phyloP scores from a whole-genome alignment of 2,329 filamentous ascomycete genomes.

The Beauveria australis region DNA sequence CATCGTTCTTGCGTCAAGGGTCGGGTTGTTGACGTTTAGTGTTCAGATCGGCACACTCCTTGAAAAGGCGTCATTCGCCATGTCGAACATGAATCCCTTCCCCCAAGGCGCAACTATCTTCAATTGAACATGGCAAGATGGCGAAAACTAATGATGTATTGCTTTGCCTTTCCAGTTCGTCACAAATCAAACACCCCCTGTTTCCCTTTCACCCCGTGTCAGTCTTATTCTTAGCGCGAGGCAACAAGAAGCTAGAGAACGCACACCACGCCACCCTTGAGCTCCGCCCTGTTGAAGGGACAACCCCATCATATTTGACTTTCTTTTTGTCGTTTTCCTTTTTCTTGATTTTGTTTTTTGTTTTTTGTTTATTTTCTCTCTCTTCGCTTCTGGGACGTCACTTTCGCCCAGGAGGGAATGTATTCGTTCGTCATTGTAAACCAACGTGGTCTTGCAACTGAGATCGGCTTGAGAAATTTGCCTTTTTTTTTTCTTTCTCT shows the following conservation, averaged over 20 bases:
- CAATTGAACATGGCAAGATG: slow-evolving; percentile 3
- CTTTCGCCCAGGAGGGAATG: neutral
- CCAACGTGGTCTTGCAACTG: too few species aligned
- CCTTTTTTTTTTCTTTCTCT: neutral
- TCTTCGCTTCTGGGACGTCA: neutral
- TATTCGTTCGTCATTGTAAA: neutral
- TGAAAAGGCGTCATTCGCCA: neutral
- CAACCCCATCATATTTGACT: neutral
- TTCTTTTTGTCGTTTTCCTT: neutral
- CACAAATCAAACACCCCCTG: too few species aligned
- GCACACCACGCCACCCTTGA: neutral
- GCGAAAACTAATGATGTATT: neutral
- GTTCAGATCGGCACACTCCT: too few species aligned
- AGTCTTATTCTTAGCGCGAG: neutral
- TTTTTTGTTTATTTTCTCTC: neutral
- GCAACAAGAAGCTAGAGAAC: neutral
- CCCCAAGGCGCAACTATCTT: neutral
- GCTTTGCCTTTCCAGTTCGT: neutral
- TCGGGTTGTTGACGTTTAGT: too few species aligned
- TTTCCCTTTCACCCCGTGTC: neutral
- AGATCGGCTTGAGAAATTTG: too few species aligned
- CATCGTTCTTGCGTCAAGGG: neutral
- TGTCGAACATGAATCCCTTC: neutral
- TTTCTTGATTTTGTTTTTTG: neutral
- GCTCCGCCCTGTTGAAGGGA: neutral